These are phyloP conservation scores for Cafeteria roenbergensis DNA, from an alignment of 108 stramenopile species.

Conservation along the genomic window DNA sequence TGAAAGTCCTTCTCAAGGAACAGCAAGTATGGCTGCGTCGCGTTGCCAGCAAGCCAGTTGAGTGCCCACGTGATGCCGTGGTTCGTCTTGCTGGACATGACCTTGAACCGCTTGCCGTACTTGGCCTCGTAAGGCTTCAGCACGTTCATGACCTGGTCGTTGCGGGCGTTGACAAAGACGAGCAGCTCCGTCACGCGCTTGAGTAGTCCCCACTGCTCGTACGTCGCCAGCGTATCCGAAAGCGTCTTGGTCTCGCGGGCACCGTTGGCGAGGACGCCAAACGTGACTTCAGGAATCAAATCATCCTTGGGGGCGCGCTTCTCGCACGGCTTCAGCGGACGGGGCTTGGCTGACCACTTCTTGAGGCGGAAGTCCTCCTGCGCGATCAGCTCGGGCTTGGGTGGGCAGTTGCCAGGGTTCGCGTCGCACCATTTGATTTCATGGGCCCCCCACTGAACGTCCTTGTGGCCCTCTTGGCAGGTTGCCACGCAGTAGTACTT, in stretches of 20 bases:
- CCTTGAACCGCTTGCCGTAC: background rate
- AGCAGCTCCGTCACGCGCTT: background rate
- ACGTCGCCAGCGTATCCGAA: background rate
- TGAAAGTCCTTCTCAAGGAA: constrained; percentile 11
- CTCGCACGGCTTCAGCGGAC: background rate
- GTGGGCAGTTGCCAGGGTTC: background rate
- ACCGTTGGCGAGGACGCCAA: background rate
- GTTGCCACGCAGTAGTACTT: background rate
- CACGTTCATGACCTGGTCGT: background rate
- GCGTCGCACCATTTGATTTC: background rate
- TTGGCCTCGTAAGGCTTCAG: background rate
- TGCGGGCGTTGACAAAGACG: background rate
- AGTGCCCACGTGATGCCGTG: background rate
- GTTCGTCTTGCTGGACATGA: background rate
- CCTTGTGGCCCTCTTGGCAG: background rate
- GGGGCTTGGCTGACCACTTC: background rate
- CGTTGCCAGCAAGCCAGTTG: background rate
- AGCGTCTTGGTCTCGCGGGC: background rate
- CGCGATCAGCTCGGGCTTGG: background rate
- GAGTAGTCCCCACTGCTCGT: background rate
- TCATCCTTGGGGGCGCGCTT: background rate
- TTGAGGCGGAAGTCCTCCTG: background rate
- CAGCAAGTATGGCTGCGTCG: background rate
- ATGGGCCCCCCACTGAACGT: background rate
- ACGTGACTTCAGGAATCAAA: background rate